These are phyloP conservation scores for Aspergillus wentii DNA, from an alignment of 495 filamentous ascomycete genomes.

Conservation along the genomic window DNA sequence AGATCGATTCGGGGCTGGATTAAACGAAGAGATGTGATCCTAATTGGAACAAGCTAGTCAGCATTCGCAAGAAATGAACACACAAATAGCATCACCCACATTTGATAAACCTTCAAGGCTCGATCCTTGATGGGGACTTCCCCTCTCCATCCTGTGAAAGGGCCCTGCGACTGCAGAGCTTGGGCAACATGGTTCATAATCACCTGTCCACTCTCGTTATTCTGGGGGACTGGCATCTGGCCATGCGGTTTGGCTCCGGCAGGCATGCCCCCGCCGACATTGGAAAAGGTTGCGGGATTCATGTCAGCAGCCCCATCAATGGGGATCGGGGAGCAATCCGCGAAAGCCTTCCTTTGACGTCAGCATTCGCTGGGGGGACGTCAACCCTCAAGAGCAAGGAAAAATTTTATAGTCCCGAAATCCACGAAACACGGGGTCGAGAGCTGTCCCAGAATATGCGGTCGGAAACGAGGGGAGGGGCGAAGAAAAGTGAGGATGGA, in stretches of 20 bases:
- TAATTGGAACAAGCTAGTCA: constrained; percentile 12
- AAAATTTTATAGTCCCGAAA: no score
- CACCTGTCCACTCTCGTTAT: constrained; percentile 27
- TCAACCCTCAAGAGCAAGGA: constrained; percentile 4
- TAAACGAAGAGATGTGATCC: constrained; percentile 46
- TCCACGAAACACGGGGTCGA: no score
- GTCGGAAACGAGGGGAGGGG: neutral
- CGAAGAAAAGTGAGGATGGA: constrained; percentile 1
- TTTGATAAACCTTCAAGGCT: constrained; percentile 39
- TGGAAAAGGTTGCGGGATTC: constrained; percentile 46
- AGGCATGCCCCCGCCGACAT: constrained; percentile 38
- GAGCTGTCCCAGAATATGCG: no score
- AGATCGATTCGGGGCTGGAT: constrained; percentile 44
- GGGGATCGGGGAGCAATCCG: constrained; percentile 39
- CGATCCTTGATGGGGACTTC: constrained; percentile 36
- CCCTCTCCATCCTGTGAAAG: constrained; percentile 42
- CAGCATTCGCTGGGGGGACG: constrained; percentile 38
- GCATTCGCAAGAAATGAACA: constrained; percentile 1
- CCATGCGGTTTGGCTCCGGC: constrained; percentile 30
- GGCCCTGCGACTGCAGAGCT: constrained; percentile 31
- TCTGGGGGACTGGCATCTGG: constrained; percentile 27
- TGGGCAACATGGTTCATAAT: constrained; percentile 34
- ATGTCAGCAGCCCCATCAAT: constrained; percentile 43
- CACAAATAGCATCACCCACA: constrained; percentile 28
- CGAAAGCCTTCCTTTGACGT: constrained; percentile 22